These are phyloP conservation scores for Penicillium janthinellum DNA, from an alignment of 2,329 filamentous ascomycete species.

Conservation along the genomic window DNA sequence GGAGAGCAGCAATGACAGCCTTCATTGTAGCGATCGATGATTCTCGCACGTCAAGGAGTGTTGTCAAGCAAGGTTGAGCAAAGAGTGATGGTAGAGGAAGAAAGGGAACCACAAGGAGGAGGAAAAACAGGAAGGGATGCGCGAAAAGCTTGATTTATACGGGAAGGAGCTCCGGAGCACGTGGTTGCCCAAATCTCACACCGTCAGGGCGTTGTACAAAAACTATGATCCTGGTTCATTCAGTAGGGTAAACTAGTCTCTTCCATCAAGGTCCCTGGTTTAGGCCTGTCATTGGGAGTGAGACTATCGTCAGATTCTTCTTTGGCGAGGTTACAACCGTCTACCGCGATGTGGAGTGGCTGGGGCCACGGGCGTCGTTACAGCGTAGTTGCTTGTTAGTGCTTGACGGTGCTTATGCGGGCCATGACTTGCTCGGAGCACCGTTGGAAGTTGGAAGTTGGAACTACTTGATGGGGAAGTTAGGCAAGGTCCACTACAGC, in stretches of 20 bases:
- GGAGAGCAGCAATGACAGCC: slow-evolving; percentile 37
- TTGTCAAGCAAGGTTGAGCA: neutral
- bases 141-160: neutral
- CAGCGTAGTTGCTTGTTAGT: neutral
- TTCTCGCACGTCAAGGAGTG: neutral
- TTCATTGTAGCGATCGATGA: slow-evolving; percentile 43
- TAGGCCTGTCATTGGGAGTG: neutral
- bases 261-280: neutral
- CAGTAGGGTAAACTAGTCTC: neutral
- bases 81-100: neutral
- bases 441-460: neutral
- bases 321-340: neutral
- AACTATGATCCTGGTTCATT: neutral
- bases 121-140: neutral
- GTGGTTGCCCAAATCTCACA: neutral
- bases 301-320: neutral
- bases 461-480: too few species aligned
- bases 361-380: neutral
- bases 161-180: neutral
- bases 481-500: too few species aligned
- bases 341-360: neutral
- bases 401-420: neutral
- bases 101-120: neutral
- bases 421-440: neutral
- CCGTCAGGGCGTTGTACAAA: neutral